Evolutionary conservation across 169 alveolate species (phyloP).

Genomic region (Plasmodium fragile): DNA sequence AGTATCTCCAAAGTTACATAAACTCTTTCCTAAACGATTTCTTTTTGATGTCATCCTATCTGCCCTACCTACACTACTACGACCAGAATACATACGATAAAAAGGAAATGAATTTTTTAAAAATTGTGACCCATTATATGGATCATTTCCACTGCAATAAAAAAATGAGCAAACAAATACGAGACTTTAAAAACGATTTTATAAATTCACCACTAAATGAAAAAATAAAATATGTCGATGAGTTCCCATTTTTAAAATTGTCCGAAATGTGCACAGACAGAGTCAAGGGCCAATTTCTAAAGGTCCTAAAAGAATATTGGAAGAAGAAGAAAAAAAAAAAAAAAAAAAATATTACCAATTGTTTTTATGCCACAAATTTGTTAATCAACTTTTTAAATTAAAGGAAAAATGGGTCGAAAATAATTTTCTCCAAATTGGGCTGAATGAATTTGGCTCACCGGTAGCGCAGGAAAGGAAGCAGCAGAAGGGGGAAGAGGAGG

Average conservation of each 20-base stretch:
- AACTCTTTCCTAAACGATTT: constrained; percentile 33
- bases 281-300: constrained; percentile 9
- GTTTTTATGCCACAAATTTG: not conserved
- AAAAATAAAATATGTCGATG: constrained; percentile 28
- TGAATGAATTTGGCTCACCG: not conserved
- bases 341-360: constrained; percentile 23
- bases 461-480: not conserved
- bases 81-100: constrained; percentile 29
- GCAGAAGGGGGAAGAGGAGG: not conserved
- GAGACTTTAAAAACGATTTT: constrained; percentile 19
- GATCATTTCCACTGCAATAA: constrained; percentile 14
- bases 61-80: constrained; percentile 55
- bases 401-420: constrained; percentile 56
- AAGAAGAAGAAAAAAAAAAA: constrained; percentile 38
- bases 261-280: constrained; percentile 28
- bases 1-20: constrained; percentile 31
- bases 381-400: constrained; percentile 2
- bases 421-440: constrained; percentile 16
- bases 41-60: constrained; percentile 19
- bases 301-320: constrained; percentile 19
- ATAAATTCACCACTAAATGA: constrained; percentile 16
- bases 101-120: constrained; percentile 30
- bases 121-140: not conserved
- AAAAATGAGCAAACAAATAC: constrained; percentile 21
- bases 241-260: constrained; percentile 37